phyloP scores from a whole-genome alignment of 2,329 filamentous ascomycete species.

The Colletotrichum sp. region DNA sequence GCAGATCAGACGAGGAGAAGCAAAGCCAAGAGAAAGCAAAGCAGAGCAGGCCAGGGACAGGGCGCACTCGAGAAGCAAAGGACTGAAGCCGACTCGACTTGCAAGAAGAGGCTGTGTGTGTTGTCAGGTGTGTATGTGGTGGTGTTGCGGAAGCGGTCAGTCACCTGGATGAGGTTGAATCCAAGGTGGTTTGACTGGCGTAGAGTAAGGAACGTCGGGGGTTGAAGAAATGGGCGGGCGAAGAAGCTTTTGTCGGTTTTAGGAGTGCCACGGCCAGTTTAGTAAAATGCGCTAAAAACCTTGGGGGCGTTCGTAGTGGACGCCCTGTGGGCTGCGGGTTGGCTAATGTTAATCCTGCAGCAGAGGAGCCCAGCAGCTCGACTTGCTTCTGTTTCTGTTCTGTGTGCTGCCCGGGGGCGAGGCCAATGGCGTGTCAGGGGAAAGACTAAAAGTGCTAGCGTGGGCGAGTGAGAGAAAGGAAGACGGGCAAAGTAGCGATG shows the following conservation, averaged over 20 bases:
- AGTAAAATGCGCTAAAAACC: conserved; percentile 8
- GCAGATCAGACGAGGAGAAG: conserved; percentile 8
- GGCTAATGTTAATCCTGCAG: conserved; percentile 12
- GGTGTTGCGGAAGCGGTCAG: background rate
- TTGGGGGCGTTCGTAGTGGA: conserved; percentile 10
- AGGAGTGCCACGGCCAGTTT: conserved; percentile 12
- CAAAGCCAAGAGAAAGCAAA: background rate
- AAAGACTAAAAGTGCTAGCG: conserved; percentile 10
- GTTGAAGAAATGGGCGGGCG: conserved; percentile 6
- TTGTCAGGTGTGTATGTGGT: background rate
- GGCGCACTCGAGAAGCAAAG: background rate
- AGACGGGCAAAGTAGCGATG: background rate
- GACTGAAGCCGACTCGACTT: background rate
- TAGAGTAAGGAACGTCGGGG: background rate
- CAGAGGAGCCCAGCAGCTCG: background rate
- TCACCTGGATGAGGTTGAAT: background rate
- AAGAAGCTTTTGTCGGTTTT: conserved; percentile 18
- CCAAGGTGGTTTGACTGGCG: background rate
- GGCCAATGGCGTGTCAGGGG: conserved; percentile 12
- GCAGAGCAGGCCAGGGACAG: background rate
- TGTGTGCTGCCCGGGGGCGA: background rate
- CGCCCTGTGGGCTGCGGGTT: conserved; percentile 13
- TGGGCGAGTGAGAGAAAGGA: background rate
- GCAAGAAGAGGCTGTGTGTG: background rate
- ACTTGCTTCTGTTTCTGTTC: background rate